Evolutionary conservation across 1,284 basidiomycete genomes (phyloP), one percentile per base, ranked within the genome.

Genomic region (Austroboletus novae-zelandiae): DNA sequence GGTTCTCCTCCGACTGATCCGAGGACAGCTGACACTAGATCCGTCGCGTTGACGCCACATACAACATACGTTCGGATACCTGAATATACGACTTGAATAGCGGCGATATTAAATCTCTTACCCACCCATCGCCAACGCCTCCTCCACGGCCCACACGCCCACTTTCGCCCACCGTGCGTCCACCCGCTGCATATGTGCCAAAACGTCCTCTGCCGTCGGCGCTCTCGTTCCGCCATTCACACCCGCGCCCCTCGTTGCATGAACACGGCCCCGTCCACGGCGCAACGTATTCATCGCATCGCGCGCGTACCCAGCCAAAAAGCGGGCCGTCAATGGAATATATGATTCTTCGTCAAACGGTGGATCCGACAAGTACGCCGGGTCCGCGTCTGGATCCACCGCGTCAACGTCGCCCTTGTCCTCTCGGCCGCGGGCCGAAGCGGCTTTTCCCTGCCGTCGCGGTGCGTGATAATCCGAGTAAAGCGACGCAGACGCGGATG

Each of bases 151-250:
- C 80, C 83, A 87, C 43, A 75, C 72, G 0, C 83, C 81, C 9
- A 89, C 65, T 54, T 73, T 72, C 51, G 71, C 73, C 87, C 86
- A 89, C 45, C 78, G 71, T 53, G 77, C 81, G 58, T 89, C 85
- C 40, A 63, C 69, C 37, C 66, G 63, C 54, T 67, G 69, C 56
- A 86, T 59, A 57, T 71, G 71, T 5, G 56, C 53, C 23, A 78
- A 59, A 17, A 89, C 72, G 9, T 77, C 78, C 23, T 73, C 73
- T 44, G 74, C 73, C 13, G 78, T 81, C 8, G 75, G 77, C 7
- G 40, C 47, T 18, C 5, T 43, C 31, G 30, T 30, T 8, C 18
- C 48, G 52, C 9, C 83, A 58, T 18, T 17, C 20, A 9, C 9
- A 3, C 18, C n/a, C 15, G 27, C 7, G n/a, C 48, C 18, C n/a